Evolutionary conservation across 129 eudicot species (phyloP), one percentile per base, ranked within the genome.

Genomic region (Erigeron canadensis): DNA sequence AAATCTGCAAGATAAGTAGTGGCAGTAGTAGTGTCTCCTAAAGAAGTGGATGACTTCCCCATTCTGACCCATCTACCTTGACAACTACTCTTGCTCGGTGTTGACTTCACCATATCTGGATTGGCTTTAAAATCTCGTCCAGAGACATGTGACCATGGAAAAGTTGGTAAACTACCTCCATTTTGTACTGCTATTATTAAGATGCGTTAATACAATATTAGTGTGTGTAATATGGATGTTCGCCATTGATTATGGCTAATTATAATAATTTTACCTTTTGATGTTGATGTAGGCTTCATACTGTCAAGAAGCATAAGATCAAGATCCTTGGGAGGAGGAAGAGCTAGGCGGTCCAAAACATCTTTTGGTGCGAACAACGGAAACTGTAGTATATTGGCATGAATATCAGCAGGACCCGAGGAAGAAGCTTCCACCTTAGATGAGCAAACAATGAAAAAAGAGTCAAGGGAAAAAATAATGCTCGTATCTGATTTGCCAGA

Each of bases 41-140:
- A 70, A 72, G 78, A 75, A 75, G 78, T 64, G 22, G 51, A 34
- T 39, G 77, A 67, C 45, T 85, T 90, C 56, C 80, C 74, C 51
- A 90, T 84, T 80, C 80, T 90, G 38, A 80, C 89, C 99, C 99
- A 95, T 86, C 88, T 84, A 77, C 99, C 91, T 57, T 81, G 96
- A 84, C 99, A 95, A 42, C 78, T 77, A 64, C 77, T 84, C 82
- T 89, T 91, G 78, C 69, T 72, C 12, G 83, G 51, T 37, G 86
- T 77, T 43, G 79, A 60, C 59, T 90, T 95, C 10, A 76, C 79
- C 44, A 86, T 75, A 78, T 95, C 99, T 18, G 88, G 44, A 68
- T 81, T 86, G 71, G 90, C 76, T 82, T 86, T 95, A 17, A 72
- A 73, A 76, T 89, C 92, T 55, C 93, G 90, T 53, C 88, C 81